Conservation (phyloP, 306 rosid species). For the Macrotyloma uniflorum region DNA sequence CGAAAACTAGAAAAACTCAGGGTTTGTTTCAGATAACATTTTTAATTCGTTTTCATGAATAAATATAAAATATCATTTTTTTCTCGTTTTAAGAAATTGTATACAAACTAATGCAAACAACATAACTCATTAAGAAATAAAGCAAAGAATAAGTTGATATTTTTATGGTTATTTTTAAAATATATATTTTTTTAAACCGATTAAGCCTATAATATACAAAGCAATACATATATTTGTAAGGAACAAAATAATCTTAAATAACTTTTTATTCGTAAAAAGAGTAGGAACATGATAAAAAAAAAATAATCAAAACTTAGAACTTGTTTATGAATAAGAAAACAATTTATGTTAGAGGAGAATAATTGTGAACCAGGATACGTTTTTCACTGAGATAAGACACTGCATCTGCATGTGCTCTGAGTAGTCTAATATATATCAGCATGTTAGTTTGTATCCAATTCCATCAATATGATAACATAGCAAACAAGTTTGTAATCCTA, state of each 20-base stretch:
- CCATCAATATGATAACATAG: not conserved
- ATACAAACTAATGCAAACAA: not conserved
- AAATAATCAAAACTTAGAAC: not conserved
- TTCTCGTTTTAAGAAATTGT: not conserved
- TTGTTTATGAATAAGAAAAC: not conserved
- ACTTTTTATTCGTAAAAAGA: not conserved
- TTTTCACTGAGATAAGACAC: not conserved
- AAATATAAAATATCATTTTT: not conserved
- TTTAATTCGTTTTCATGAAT: not conserved
- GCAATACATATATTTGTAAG: not conserved
- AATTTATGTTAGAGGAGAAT: not conserved
- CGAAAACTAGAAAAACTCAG: not conserved
- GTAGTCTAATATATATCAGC: conserved; percentile 22
- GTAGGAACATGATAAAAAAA: not conserved
- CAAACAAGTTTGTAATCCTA: not conserved
- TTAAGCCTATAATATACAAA: not conserved
- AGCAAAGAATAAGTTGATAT: not conserved
- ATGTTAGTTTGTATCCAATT: not conserved
- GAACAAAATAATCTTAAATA: not conserved
- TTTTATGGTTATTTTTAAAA: not conserved
- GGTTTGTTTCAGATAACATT: not conserved
- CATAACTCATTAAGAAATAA: not conserved
- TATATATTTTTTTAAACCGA: not conserved
- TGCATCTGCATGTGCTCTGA: not conserved
- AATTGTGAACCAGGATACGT: not conserved